These are phyloP conservation scores for Trichaptum fuscoviolaceum DNA, from an alignment of 768 basidiomycete species.

Conservation along the genomic window DNA sequence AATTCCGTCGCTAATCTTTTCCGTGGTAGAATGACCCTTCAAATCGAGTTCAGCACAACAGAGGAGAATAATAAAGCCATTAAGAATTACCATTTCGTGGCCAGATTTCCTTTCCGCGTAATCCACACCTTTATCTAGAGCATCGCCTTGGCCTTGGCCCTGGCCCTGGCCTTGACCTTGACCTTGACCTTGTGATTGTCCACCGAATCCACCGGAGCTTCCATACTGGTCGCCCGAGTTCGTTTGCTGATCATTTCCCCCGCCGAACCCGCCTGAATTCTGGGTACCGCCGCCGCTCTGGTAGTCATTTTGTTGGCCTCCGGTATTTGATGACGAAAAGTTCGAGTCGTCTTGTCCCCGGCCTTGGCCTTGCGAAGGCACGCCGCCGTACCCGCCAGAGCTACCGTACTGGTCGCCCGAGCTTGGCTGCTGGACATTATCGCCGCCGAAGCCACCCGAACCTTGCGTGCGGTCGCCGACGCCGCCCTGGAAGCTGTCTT, in stretches of 20 bases:
- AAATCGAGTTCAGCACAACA: background rate
- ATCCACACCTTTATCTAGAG: conserved; percentile 14
- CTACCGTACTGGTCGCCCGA: background rate
- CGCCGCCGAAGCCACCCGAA: background rate
- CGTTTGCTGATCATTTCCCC: no score
- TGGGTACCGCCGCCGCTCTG: no score
- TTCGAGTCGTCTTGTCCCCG: background rate
- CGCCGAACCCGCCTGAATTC: no score
- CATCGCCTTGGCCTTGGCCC: conserved; percentile 5
- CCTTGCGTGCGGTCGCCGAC: background rate
- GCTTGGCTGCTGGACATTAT: background rate
- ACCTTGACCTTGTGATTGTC: no score
- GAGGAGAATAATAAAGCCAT: background rate
- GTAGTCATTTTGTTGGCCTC: no score
- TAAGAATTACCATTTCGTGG: conserved; percentile 10
- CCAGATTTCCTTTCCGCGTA: conserved; percentile 11
- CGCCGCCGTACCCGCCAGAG: background rate
- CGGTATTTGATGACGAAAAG: background rate
- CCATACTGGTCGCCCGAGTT: no score
- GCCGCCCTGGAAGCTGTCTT: background rate
- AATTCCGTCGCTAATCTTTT: conserved; percentile 14
- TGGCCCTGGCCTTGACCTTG: background rate
- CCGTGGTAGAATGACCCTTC: conserved; percentile 12
- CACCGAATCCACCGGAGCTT: no score
- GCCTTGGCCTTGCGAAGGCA: background rate